These are phyloP conservation scores for Termitomyces sp. DNA, from an alignment of 768 basidiomycete species.

Conservation along the genomic window DNA sequence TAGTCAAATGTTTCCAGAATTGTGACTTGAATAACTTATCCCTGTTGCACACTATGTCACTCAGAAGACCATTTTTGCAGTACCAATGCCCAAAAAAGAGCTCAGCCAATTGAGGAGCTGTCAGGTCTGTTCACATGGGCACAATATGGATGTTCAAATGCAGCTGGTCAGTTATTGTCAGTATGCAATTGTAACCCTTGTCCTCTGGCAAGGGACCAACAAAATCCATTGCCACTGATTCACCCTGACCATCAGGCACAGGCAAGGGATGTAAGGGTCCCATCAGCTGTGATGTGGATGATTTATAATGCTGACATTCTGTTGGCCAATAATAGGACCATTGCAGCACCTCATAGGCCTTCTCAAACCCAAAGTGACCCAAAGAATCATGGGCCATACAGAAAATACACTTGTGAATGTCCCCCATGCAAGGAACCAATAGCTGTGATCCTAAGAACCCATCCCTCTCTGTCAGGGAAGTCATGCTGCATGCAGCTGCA, in stretches of 20 bases:
- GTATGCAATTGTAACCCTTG: slow-evolving; percentile 21
- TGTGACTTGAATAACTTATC: slow-evolving; percentile 25
- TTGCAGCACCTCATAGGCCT: too few species aligned
- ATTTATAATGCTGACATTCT: too few species aligned
- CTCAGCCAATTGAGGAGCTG: slow-evolving; percentile 16
- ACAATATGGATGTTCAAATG: slow-evolving; percentile 20
- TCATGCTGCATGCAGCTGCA: not conserved
- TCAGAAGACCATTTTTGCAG: slow-evolving; percentile 32
- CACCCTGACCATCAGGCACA: slow-evolving; percentile 20
- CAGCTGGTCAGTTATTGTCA: slow-evolving; percentile 23
- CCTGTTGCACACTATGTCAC: not conserved
- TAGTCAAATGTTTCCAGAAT: slow-evolving; percentile 25
- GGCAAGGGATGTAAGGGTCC: not conserved
- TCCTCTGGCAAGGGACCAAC: slow-evolving; percentile 27
- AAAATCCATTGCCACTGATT: slow-evolving; percentile 27
- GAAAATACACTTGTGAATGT: not conserved
- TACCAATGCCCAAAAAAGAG: slow-evolving; percentile 29
- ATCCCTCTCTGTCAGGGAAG: not conserved
- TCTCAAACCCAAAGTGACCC: not conserved
- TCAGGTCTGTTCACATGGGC: not conserved
- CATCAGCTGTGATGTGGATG: too few species aligned
- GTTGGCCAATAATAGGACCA: too few species aligned
- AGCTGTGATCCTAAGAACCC: not conserved
- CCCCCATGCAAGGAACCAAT: not conserved
- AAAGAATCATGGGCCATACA: not conserved